Percentiles rank a stretch among this genome's conserved stretches.
phyloP scores from a whole-genome alignment of 2,329 filamentous ascomycete genomes.

The Penicillium fuscoglaucum region DNA sequence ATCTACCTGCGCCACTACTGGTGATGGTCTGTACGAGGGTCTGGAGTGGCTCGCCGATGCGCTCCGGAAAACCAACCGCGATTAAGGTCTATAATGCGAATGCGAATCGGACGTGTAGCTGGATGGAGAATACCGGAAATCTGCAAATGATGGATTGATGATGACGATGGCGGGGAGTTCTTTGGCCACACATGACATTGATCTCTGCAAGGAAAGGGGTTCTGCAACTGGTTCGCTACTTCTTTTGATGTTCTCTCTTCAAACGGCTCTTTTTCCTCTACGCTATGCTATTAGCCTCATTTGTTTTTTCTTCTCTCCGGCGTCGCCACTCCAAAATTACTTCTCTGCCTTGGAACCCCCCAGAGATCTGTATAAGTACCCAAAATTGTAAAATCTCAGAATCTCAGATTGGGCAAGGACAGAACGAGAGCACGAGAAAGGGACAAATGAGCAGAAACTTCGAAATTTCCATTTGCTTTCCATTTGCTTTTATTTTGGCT shows the following conservation, averaged over 20 bases:
- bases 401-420: slow-evolving; percentile 9
- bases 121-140: slow-evolving; percentile 33
- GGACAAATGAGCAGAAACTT: slow-evolving; percentile 9
- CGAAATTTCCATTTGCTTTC: slow-evolving; percentile 6
- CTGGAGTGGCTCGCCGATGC: slow-evolving; percentile 88
- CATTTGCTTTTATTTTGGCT: slow-evolving; percentile 7
- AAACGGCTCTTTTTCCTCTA: slow-evolving; percentile 38
- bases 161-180: slow-evolving; percentile 38
- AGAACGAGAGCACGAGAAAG: slow-evolving; percentile 1
- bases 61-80: slow-evolving; percentile 67
- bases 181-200: slow-evolving; percentile 33
- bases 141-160: slow-evolving; percentile 38
- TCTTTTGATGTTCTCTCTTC: slow-evolving; percentile 33
- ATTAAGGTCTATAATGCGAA: slow-evolving; percentile 43
- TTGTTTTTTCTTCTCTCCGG: slow-evolving; percentile 33
- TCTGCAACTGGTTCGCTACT: slow-evolving; percentile 30
- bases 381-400: slow-evolving; percentile 12
- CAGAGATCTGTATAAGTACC: slow-evolving; percentile 15
- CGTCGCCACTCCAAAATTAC: slow-evolving; percentile 29
- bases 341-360: slow-evolving; percentile 22
- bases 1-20: slow-evolving; percentile 98
- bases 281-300: slow-evolving; percentile 45
- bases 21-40: slow-evolving; percentile 99
- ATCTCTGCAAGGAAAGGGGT: slow-evolving; percentile 26
- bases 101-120: slow-evolving; percentile 28